phyloP scores from a whole-genome alignment of 805 yeast species.

The Kazachstania kunashirensis region DNA sequence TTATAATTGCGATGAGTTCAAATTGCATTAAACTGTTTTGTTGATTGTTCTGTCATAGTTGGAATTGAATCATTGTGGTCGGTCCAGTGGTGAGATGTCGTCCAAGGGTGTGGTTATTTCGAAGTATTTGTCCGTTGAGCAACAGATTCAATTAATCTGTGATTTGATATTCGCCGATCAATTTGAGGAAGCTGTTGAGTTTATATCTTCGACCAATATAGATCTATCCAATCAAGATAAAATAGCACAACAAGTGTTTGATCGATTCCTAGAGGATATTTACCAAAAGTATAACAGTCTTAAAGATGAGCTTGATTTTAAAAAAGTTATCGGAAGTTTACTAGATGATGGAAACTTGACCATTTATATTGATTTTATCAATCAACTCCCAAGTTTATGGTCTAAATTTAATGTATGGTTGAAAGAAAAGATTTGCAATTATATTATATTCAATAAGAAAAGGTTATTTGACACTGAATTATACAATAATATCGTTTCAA shows the following conservation, averaged over 20 bases:
- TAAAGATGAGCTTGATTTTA: not conserved
- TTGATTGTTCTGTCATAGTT: too few relatives aligned
- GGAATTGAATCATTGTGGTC: too few relatives aligned
- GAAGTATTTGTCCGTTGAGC: conserved; percentile 2
- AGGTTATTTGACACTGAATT: conserved; percentile 9
- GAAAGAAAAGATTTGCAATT: conserved; percentile 2
- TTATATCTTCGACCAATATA: conserved; percentile 5
- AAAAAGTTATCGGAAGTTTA: conserved; percentile 1
- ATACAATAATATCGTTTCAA: conserved; percentile 3
- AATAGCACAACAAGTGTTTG: conserved; percentile 3
- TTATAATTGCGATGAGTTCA: too few relatives aligned
- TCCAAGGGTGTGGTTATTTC: conserved; percentile 3
- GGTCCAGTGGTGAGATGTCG: not conserved
- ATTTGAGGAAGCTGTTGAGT: conserved; percentile 10
- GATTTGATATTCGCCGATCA: conserved; percentile 1
- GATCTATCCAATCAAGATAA: conserved; percentile 5
- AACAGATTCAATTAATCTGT: conserved; percentile 7
- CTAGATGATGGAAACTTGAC: conserved; percentile 6
- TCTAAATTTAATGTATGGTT: conserved; percentile 11
- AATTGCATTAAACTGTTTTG: too few relatives aligned
- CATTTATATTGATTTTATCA: conserved; percentile 6
- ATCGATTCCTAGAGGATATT: not conserved
- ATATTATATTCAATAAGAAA: conserved; percentile 5
- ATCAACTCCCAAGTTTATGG: conserved; percentile 7
- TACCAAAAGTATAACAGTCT: not conserved